Conservation (phyloP, 345 rosid genomes). For the Salix caprea region DNA sequence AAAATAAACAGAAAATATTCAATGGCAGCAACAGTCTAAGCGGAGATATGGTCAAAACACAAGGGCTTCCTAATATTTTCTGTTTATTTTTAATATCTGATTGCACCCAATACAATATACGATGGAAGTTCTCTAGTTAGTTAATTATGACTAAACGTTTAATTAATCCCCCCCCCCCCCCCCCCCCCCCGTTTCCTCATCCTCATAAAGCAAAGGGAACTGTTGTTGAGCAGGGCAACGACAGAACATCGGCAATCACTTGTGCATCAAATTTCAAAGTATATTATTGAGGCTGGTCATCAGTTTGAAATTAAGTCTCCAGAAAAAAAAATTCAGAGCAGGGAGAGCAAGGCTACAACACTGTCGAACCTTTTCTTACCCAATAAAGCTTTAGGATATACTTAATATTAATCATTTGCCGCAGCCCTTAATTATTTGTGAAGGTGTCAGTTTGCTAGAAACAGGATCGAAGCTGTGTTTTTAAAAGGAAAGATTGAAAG, state of each 20-base stretch:
- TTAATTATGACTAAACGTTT: neutral
- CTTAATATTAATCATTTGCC: neutral
- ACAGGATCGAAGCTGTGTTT: neutral
- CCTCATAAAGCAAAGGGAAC: neutral
- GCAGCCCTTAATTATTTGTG: neutral
- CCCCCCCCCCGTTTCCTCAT: too few relatives aligned
- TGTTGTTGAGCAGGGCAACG: neutral
- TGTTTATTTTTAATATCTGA: too few relatives aligned
- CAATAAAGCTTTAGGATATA: neutral
- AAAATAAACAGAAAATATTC: neutral
- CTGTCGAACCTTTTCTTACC: neutral
- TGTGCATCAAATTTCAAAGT: neutral
- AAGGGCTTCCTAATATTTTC: neutral
- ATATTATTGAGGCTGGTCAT: neutral
- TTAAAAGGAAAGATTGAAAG: neutral
- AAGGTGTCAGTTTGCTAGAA: neutral
- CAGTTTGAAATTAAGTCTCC: neutral
- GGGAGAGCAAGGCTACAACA: too few relatives aligned
- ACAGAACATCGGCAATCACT: neutral
- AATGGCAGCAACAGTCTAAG: neutral
- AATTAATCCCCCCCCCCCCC: too few relatives aligned
- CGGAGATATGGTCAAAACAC: neutral
- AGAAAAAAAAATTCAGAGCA: too few relatives aligned
- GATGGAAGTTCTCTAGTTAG: neutral
- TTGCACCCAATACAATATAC: neutral